Conservation (phyloP, 805 yeast genomes). For the Candida verbasci region DNA sequence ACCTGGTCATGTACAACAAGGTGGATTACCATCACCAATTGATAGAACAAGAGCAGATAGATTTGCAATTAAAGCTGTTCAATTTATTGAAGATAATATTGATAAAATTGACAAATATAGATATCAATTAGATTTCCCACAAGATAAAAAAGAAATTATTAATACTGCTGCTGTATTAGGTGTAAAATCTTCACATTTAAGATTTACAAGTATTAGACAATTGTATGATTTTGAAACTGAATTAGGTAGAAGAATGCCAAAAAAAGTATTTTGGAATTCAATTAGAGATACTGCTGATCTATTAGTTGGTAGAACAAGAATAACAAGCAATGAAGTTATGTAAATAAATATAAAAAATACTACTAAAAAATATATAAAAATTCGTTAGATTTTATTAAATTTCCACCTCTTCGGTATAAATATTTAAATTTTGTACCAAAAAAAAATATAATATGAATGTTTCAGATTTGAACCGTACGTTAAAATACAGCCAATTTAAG, state of each 20-base stretch:
- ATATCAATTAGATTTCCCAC: constrained; percentile 27
- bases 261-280: constrained; percentile 76
- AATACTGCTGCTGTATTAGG: constrained; percentile 80
- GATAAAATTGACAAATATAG: constrained; percentile 19
- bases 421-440: too few species aligned
- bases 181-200: constrained; percentile 69
- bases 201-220: constrained; percentile 66
- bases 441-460: too few species aligned
- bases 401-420: too few species aligned
- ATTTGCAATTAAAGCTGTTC: constrained; percentile 83
- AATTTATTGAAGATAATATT: constrained; percentile 66
- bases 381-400: too few species aligned
- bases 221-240: constrained; percentile 88
- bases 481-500: too few species aligned
- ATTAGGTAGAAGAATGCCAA: constrained; percentile 78
- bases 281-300: constrained; percentile 77
- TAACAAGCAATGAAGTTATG: constrained; percentile 8
- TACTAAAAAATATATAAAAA: too few species aligned
- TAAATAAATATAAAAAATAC: too few species aligned
- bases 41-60: constrained; percentile 89
- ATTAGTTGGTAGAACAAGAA: constrained; percentile 63
- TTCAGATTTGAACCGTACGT: too few species aligned
- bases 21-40: constrained; percentile 90
- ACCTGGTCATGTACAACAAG: constrained; percentile 98
- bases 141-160: constrained; percentile 26